A percentile compares a stretch with the other conserved stretches of the same genome.
Conservation (phyloP, 768 basidiomycete genomes). For the Filobasidium floriforme region DNA sequence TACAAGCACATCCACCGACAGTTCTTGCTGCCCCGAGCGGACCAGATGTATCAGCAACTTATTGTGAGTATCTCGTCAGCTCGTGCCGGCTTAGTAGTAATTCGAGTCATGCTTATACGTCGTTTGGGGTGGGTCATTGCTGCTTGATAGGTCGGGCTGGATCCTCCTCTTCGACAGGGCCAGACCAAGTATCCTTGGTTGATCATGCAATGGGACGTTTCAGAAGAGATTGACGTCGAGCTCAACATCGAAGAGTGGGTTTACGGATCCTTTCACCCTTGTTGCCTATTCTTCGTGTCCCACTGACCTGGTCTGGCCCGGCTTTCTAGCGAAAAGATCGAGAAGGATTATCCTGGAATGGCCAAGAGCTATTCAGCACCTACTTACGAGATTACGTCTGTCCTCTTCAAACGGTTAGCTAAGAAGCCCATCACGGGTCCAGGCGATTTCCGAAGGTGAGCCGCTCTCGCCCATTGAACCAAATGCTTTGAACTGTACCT, state of each 20-base stretch:
- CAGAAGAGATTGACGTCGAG: conserved; percentile 94
- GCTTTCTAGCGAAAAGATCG: conserved; percentile 42
- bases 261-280: not conserved
- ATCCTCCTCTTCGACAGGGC: conserved; percentile 90
- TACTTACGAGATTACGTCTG: conserved; percentile 67
- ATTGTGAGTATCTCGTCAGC: conserved; percentile 56
- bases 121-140: not conserved
- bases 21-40: conserved; percentile 84
- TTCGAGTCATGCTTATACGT: not conserved
- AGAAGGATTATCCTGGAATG: conserved; percentile 58
- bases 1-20: conserved; percentile 78
- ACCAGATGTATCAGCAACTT: conserved; percentile 89
- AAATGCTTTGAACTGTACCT: no score
- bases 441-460: conserved; percentile 20
- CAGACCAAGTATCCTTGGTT: conserved; percentile 96
- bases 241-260: conserved; percentile 83
- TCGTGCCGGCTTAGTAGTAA: not conserved
- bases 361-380: conserved; percentile 92
- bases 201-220: conserved; percentile 95
- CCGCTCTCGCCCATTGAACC: not conserved
- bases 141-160: conserved; percentile 67
- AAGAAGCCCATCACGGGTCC: conserved; percentile 56
- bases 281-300: not conserved
- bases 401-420: conserved; percentile 79
- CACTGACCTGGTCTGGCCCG: not conserved